Base-by-base conservation (phyloP, 805 yeast species). In the Jamesozyma piceae region DNA sequence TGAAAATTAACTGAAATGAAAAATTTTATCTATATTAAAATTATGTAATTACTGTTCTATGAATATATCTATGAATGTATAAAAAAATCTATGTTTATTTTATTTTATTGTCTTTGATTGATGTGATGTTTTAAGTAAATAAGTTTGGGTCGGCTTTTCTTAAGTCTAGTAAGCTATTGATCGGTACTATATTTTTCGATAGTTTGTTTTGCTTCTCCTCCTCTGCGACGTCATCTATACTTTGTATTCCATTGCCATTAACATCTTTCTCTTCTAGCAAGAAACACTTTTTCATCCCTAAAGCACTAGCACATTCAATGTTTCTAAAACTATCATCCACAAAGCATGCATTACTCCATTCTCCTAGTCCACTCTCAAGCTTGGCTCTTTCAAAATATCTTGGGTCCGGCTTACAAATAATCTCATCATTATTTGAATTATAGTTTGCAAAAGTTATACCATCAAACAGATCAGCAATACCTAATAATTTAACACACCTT, bases 391-490 rank as follows among this genome's bases (percentile, higher is more conserved):
- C 71, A 55, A 78, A 90, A 55, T 78, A 77, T 44, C 66, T 68
- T 15, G 69, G 66, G 77, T 84, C 85, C 14, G 98, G 98, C 65
- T 92, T 90, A 66, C 97, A 90, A 30, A 80, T 65, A 42, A 92
- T 69, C 10, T 80, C 78, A 41, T 74, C 76, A 40, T 67, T 56
- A 53, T 38, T 75, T 63, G 10, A 53, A 14, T 58, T 45, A 58
- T 90, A 90, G 65, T 90, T 90, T 64, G 97, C 89, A 65, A 67
- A 89, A 2, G 95, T 86, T 52, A 90, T 72, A 0, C 97, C 97
- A 50, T 89, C 97, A 56, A 90, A 88, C 43, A 86, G 59, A 60
- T 88, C 95, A 14, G 89, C 96, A 24, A 89, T 62, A 2, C 95
- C 96, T 36, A 89, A 67, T 35, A 89, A 69, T 34, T 77, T 72